Evolutionary conservation across 768 basidiomycete species (phyloP), one percentile per base, ranked within the genome.

Genomic region (Crassisporium funariophilum): DNA sequence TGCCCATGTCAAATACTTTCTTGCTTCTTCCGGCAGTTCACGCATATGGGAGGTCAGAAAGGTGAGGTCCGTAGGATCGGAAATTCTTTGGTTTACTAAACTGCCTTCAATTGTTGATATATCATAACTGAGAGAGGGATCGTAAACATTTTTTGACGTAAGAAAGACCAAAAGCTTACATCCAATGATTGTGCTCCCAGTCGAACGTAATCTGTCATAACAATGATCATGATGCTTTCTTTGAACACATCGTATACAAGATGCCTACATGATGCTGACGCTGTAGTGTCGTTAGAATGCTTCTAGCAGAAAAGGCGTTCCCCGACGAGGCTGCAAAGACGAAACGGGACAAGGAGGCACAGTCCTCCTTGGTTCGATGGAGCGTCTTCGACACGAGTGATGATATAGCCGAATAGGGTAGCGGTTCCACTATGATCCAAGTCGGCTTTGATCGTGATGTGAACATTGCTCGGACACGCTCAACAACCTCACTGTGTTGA

Each of bases 141-240:
- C 34, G 41, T 49, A 5, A 46, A 33, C 44, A 31, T 17, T 45
- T n/a, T 24, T 2, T 13, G 20, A 16, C 37, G 23, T 33, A 9
- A 12, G 23, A 20, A 24, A 31, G 21, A 16, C 23, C 4, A 27
- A 17, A 31, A n/a, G 72, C 82, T 38, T 57, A 85, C 81, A 75
- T 68, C 87, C 87, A 89, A 41, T 75, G 56, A 57, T 89, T 88
- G 38, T 63, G 66, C 27, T 82, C 79, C 80, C 77, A 82, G 49
- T 83, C 73, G 55, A 86, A 89, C 20, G 64, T 72, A 39, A 87
- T 86, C 83, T 85, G n/a, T n/a, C n/a, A n/a, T n/a, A n/a, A n/a
- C n/a, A n/a, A n/a, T n/a, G n/a, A n/a, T n/a, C n/a, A 51, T 16
- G 21, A 17, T 15, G 24, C 25, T 27, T 35, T 11, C 44, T 16